Evolutionary conservation across 2,329 filamentous ascomycete species (phyloP), one percentile per base, ranked within the genome.

Genomic region (Neopestalotiopsis sp.): DNA sequence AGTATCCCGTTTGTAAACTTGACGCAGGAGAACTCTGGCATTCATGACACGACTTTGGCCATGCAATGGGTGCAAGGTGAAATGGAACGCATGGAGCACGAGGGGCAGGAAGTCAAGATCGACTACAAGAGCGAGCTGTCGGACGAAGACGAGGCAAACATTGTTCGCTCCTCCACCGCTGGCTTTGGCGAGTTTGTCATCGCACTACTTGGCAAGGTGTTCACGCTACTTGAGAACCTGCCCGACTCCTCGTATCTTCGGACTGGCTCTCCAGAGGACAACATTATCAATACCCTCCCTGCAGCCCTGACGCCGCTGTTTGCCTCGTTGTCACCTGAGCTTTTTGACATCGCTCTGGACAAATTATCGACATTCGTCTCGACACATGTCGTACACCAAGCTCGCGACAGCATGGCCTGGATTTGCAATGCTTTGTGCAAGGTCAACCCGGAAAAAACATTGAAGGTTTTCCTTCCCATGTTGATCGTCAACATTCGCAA

Each of bases 401-500:
- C 96, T 66, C 88, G 95, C 73, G 96, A 99, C 84, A 95, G 96
- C 7, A 98, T 99, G 92, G 96, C 97, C 1, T 99, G 97, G 87
- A 98, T 98, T 67, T 93, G 95, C 81, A 98, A 98, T 80, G 93
- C 94, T 0, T 86, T 99, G 30, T 97, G 96, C 86, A 98, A 98
- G 81, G 94, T 97, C 73, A 94, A 97, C 74, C 95, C 97, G 0
- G 91, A 95, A 78, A 98, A 98, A 83, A 94, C 96, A 0, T 85
- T 99, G 65, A 96, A 95, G 78, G 90, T 94, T 14, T 92, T 99
- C 67, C 87, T 99, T 40, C 96, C 96, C 1, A 94, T 97, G 84
- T 86, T 98, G 66, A 92, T 97, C 65, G 88, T 93, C 78, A 95
- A 94, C 68, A 99, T 99, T 73, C 93, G 95, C 71, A 97, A 94